Evolutionary conservation across 495 filamentous ascomycete genomes (phyloP).

Genomic region (Bathelium albidoporum): DNA sequence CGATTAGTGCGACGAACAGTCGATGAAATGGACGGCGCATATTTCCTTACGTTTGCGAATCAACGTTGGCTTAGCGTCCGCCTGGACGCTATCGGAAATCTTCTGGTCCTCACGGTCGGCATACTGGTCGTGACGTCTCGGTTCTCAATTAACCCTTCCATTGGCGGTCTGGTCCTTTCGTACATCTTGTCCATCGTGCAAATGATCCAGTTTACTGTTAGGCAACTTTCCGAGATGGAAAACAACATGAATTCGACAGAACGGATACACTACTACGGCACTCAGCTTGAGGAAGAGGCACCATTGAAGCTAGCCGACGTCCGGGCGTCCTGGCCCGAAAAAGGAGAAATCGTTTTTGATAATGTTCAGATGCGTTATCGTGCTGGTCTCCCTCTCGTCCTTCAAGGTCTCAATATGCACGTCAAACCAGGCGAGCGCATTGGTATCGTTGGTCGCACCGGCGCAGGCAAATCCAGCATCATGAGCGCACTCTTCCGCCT

Average conservation of each 20-base stretch:
- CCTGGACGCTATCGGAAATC: conserved; percentile 71
- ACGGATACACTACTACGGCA: conserved; percentile 86
- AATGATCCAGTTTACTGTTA: conserved; percentile 90
- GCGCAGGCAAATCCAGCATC: conserved; percentile 89
- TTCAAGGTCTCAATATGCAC: conserved; percentile 67
- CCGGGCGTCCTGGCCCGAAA: conserved; percentile 65
- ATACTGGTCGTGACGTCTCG: conserved; percentile 89
- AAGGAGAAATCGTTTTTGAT: conserved; percentile 74
- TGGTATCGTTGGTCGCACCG: conserved; percentile 87
- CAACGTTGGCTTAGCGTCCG: conserved; percentile 84
- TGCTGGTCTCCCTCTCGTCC: conserved; percentile 67
- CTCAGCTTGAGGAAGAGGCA: conserved; percentile 75
- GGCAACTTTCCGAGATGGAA: conserved; percentile 91
- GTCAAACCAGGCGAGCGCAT: conserved; percentile 80
- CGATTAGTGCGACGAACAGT: conserved; percentile 57
- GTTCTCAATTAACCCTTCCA: conserved; percentile 77
- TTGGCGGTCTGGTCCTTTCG: conserved; percentile 75
- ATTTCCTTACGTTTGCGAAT: conserved; percentile 88
- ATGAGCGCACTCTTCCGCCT: conserved; percentile 89
- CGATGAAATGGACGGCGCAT: conserved; percentile 86
- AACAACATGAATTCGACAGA: conserved; percentile 97
- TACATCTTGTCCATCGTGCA: conserved; percentile 93
- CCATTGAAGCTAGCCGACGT: conserved; percentile 61
- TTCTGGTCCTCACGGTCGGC: conserved; percentile 74
- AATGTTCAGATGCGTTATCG: conserved; percentile 89